Evolutionary conservation across 805 yeast species (phyloP), one percentile per base, ranked within the genome.

Genomic region (Cyberlindnera galapagoensis): DNA sequence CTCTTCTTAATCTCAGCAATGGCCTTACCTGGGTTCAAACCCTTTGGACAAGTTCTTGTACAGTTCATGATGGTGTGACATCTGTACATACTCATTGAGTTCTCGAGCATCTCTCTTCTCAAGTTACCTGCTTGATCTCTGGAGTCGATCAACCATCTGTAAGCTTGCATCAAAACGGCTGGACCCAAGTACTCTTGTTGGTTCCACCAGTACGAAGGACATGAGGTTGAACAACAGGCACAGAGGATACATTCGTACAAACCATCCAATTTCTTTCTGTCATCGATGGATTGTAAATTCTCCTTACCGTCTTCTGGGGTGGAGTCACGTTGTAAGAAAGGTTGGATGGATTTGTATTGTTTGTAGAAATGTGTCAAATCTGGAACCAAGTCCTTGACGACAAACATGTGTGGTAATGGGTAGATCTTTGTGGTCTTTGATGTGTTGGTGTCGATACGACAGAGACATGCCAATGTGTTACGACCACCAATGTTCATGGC

Each of bases 191-290:
- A 92, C 70, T 92, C 94, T 65, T 88, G 95, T 68, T 86, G 95
- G 68, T 92, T 92, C 98, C 98, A 92, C 98, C 98, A 92, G 74
- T 92, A 92, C 4, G 97, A 88, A 34, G 98, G 98, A 70, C 98
- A 92, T 13, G 97, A 80, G 32, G 98, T 92, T 21, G 97, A 88
- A 65, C 98, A 90, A 67, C 98, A 88, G 9, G 98, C 98, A 69
- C 98, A 90, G 57, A 90, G 69, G 53, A 90, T 90, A 71, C 98
- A 90, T 67, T 90, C 97, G 67, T 90, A 90, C 48, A 92, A 67
- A 36, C 98, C 98, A 61, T 92, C 97, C 56, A 90, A 73, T 67
- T 92, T 92, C 65, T 81, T 85, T 66, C 98, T 80, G 68, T 92
- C 98, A 45, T 70, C 94, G 44, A 85, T 74, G 49, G 85, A 69